These are phyloP conservation scores for Aspergillus versicolor DNA, from an alignment of 2,329 filamentous ascomycete genomes.

Conservation along the genomic window DNA sequence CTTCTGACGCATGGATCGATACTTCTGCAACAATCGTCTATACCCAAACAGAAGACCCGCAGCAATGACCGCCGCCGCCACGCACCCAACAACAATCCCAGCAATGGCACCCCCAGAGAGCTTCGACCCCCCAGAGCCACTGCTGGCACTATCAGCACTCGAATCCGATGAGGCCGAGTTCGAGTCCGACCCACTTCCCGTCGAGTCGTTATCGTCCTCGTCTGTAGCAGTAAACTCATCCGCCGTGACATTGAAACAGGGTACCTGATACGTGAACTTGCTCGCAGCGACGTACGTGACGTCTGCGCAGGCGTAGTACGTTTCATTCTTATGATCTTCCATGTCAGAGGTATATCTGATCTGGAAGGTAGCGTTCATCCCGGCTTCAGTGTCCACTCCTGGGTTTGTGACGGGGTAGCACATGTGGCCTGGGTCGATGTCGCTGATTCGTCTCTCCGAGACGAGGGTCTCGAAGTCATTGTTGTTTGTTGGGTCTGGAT, in stretches of 20 bases:
- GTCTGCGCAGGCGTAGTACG: constrained; percentile 50
- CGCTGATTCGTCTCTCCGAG: constrained; percentile 33
- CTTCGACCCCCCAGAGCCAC: constrained; percentile 14
- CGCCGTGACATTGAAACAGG: constrained; percentile 49
- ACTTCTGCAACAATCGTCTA: constrained; percentile 15
- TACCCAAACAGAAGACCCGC: constrained; percentile 20
- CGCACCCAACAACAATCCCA: constrained; percentile 39
- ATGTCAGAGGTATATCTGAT: constrained; percentile 45
- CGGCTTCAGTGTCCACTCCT: constrained; percentile 32
- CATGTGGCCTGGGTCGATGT: constrained; percentile 45
- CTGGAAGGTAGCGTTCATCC: constrained; percentile 48
- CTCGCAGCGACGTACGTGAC: constrained; percentile 44
- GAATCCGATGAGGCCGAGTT: constrained; percentile 4
- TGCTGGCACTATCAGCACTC: constrained; percentile 13
- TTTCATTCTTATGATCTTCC: constrained; percentile 42
- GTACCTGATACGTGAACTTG: constrained; percentile 42
- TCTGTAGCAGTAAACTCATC: constrained; percentile 28
- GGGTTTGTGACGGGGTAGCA: constrained; percentile 45
- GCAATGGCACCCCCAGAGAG: constrained; percentile 45
- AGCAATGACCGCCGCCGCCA: constrained; percentile 21
- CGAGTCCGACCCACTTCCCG: constrained; percentile 20
- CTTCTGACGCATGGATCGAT: constrained; percentile 12
- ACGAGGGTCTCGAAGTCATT: constrained; percentile 41
- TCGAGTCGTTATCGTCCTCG: background rate
- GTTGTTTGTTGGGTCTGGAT: constrained; percentile 40